phyloP scores from a whole-genome alignment of 345 rosid species.

The Clausena lansium region DNA sequence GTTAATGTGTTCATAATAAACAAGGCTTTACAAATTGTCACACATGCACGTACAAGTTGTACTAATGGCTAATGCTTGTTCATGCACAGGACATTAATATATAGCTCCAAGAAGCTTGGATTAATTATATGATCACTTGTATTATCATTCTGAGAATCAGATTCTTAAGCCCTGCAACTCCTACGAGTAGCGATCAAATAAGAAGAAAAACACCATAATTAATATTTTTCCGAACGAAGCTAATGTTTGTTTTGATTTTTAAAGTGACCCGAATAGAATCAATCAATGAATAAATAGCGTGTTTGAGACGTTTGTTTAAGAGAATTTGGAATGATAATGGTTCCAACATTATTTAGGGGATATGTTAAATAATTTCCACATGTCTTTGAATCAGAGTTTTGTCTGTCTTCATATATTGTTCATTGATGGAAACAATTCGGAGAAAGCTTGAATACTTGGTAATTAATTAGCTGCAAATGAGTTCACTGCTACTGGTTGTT shows the following conservation, averaged over 20 bases:
- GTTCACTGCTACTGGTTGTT: no score
- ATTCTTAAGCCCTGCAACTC: background rate
- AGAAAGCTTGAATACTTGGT: background rate
- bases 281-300: background rate
- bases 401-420: background rate
- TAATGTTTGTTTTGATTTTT: background rate
- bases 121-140: background rate
- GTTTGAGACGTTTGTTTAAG: background rate
- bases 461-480: background rate
- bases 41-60: no score
- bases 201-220: background rate
- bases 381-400: background rate
- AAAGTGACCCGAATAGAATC: background rate
- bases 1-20: no score
- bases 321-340: background rate
- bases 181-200: background rate
- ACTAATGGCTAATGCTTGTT: no score
- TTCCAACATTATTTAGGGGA: background rate
- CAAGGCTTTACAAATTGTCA: no score
- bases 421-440: constrained; percentile 21
- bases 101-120: background rate
- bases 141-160: background rate
- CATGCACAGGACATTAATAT: no score
- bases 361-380: constrained; percentile 7
- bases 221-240: background rate